phyloP scores from a whole-genome alignment of 345 rosid species.

The Gossypium australe region DNA sequence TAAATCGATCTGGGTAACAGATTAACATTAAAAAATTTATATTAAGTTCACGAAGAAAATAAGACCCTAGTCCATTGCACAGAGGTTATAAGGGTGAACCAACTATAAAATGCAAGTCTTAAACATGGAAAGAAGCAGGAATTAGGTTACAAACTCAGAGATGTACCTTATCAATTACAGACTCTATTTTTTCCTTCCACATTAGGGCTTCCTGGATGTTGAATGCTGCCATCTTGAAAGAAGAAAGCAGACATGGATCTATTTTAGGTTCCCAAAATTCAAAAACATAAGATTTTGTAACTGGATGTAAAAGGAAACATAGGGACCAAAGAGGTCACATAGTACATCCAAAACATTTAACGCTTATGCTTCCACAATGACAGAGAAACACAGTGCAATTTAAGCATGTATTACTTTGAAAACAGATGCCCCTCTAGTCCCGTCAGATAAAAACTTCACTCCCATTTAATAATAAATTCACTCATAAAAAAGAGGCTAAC shows the following conservation, averaged over 20 bases:
- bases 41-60: neutral
- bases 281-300: constrained; percentile 9
- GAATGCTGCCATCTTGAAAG: constrained; percentile 86
- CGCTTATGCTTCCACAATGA: neutral
- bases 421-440: neutral
- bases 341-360: neutral
- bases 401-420: neutral
- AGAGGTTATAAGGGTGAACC: neutral
- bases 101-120: constrained; percentile 6
- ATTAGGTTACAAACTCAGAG: neutral
- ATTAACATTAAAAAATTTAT: neutral
- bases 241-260: constrained; percentile 23
- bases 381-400: neutral
- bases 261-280: neutral
- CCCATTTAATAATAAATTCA: neutral
- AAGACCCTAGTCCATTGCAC: neutral
- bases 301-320: neutral
- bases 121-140: constrained; percentile 3
- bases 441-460: neutral
- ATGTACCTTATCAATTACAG: constrained; percentile 89
- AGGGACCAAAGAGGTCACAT: neutral
- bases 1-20: neutral
- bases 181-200: constrained; percentile 93
- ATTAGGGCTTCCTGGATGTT: constrained; percentile 89
- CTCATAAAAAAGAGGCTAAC: constrained; percentile 8